Percentiles rank a stretch among this genome's conserved stretches.
Conservation (phyloP, 306 rosid genomes). For the Trifolium subterraneum region DNA sequence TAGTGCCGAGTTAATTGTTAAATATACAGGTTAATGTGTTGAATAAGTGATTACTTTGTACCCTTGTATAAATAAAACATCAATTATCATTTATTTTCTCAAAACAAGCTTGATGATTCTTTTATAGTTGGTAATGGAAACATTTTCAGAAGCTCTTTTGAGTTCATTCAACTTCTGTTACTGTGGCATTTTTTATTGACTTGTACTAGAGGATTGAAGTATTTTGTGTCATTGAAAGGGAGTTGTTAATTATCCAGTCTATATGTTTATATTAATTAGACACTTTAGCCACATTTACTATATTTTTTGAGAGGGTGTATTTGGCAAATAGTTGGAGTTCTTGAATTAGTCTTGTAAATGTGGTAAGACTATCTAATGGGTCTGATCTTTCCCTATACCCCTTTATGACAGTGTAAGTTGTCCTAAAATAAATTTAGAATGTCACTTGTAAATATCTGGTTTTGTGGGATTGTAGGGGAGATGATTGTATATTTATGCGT, state of each 20-base stretch:
- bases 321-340: background rate
- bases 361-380: background rate
- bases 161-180: constrained; percentile 16
- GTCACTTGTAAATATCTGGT: background rate
- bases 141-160: constrained; percentile 30
- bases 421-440: background rate
- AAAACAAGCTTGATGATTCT: constrained; percentile 26
- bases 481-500: background rate
- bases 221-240: background rate
- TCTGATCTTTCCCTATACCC: background rate
- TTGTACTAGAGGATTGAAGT: constrained; percentile 7
- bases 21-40: constrained; percentile 38
- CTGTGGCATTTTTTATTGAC: constrained; percentile 12
- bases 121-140: constrained; percentile 37
- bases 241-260: background rate
- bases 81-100: constrained; percentile 1
- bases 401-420: background rate
- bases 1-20: constrained; percentile 42
- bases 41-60: constrained; percentile 31
- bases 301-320: background rate
- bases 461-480: background rate
- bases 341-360: constrained; percentile 2
- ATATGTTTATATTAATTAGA: background rate
- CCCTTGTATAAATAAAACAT: constrained; percentile 14
- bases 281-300: background rate